phyloP scores from a whole-genome alignment of 2,329 filamentous ascomycete species.

The Trichoderma breve region DNA sequence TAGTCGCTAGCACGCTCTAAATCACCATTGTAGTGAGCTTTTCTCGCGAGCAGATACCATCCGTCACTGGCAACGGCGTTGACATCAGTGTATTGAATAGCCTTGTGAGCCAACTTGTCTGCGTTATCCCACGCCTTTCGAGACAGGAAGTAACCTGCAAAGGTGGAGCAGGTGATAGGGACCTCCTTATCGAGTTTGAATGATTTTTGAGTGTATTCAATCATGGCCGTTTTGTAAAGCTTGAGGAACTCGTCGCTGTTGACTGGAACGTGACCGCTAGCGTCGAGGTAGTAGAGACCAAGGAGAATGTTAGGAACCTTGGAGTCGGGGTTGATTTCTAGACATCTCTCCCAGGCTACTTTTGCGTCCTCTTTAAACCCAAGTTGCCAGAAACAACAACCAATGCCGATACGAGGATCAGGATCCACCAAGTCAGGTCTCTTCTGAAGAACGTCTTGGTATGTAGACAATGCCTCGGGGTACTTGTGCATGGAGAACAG shows the following conservation, averaged over 20 bases:
- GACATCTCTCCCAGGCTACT: conserved; percentile 80
- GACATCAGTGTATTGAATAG: conserved; percentile 93
- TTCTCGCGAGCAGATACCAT: conserved; percentile 91
- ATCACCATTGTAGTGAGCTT: conserved; percentile 82
- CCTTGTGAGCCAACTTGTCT: conserved; percentile 83
- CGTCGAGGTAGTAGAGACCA: conserved; percentile 84
- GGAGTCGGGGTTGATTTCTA: conserved; percentile 78
- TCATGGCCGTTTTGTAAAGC: conserved; percentile 91
- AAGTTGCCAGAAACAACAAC: conserved; percentile 95
- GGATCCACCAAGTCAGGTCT: conserved; percentile 88
- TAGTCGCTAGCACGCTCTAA: conserved; percentile 74
- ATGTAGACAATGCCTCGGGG: conserved; percentile 75
- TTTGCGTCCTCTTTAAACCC: conserved; percentile 93
- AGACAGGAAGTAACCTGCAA: conserved; percentile 85
- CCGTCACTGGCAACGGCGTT: conserved; percentile 96
- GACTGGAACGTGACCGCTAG: conserved; percentile 77
- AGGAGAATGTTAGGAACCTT: conserved; percentile 89
- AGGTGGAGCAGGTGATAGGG: conserved; percentile 84
- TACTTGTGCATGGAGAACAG: conserved; percentile 85
- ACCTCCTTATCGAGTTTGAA: conserved; percentile 92
- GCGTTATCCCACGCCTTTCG: conserved; percentile 78
- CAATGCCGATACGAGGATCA: conserved; percentile 92
- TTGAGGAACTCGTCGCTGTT: conserved; percentile 81
- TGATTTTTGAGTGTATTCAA: conserved; percentile 86
- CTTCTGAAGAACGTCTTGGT: conserved; percentile 82